phyloP scores from a whole-genome alignment of 768 basidiomycete genomes.

The Termitomyces bulborhizus region DNA sequence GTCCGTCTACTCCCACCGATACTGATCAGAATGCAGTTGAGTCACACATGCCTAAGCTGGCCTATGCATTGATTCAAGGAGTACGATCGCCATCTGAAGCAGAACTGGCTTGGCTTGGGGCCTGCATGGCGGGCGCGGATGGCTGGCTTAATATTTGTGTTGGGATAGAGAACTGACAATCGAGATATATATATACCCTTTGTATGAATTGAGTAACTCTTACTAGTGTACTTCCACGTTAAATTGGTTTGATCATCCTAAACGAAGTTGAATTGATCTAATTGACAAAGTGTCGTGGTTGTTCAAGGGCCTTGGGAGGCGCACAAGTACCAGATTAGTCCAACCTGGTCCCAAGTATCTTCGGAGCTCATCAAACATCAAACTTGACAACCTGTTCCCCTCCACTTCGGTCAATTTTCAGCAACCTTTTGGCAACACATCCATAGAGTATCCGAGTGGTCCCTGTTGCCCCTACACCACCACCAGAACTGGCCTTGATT shows the following conservation, averaged over 20 bases:
- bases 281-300: neutral
- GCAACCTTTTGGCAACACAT: slow-evolving; percentile 74
- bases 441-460: slow-evolving; percentile 63
- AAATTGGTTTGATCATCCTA: neutral
- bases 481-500: slow-evolving; percentile 31
- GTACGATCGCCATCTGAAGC: slow-evolving; percentile 76
- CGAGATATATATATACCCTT: slow-evolving; percentile 3
- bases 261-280: neutral
- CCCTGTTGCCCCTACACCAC: slow-evolving; percentile 31
- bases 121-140: slow-evolving; percentile 87
- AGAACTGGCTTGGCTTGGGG: slow-evolving; percentile 93
- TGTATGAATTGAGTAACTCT: neutral
- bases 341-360: neutral
- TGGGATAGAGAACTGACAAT: slow-evolving; percentile 32
- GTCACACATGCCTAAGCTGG: slow-evolving; percentile 43
- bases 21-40: slow-evolving; percentile 30
- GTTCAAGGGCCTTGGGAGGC: neutral
- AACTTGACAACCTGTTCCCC: slow-evolving; percentile 75
- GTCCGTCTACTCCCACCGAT: slow-evolving; percentile 37
- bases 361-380: slow-evolving; percentile 33
- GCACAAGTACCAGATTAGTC: neutral
- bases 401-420: slow-evolving; percentile 71
- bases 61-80: slow-evolving; percentile 81
- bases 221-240: neutral
- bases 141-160: slow-evolving; percentile 93